Conservation (phyloP, 768 basidiomycete species). For the Tylopilus vinaceipallidus region DNA sequence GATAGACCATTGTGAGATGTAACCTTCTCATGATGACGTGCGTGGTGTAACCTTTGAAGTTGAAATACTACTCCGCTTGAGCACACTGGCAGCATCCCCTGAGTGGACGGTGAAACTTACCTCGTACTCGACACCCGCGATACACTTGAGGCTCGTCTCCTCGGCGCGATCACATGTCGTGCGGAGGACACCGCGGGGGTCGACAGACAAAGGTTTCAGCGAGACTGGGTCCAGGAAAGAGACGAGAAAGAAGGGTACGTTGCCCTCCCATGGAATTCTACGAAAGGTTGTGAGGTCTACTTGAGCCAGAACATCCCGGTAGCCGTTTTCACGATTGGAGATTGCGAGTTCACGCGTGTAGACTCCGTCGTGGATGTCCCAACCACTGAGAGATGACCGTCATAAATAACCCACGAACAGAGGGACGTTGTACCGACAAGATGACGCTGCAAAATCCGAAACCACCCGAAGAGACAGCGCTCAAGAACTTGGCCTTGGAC, state of each 20-base stretch:
- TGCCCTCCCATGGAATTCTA: conserved; percentile 86
- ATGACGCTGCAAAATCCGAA: conserved; percentile 95
- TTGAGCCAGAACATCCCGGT: conserved; percentile 80
- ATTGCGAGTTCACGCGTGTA: conserved; percentile 86
- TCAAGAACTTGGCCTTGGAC: conserved; percentile 90
- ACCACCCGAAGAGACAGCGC: conserved; percentile 72
- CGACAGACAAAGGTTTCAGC: conserved; percentile 69
- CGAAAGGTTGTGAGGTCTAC: conserved; percentile 89
- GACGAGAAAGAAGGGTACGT: conserved; percentile 91
- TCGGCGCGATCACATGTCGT: conserved; percentile 51
- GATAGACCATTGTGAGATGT: conserved; percentile 2
- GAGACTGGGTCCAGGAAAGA: conserved; percentile 90
- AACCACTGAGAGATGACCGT: conserved; percentile 50
- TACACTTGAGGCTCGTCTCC: conserved; percentile 54
- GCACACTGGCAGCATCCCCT: not conserved
- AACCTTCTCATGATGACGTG: not conserved
- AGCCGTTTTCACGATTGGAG: conserved; percentile 91
- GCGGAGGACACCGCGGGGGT: conserved; percentile 82
- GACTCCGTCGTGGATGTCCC: conserved; percentile 89
- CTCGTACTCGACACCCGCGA: conserved; percentile 94
- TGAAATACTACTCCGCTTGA: conserved; percentile 62
- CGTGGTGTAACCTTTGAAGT: conserved; percentile 69
- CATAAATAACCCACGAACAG: not conserved
- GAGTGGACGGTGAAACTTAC: conserved; percentile 36
- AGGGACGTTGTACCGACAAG: conserved; percentile 55